A percentile compares a stretch with the other conserved stretches of the same genome.
Conservation (phyloP, 176 grass and related monocot genomes). For the Zea mays region DNA sequence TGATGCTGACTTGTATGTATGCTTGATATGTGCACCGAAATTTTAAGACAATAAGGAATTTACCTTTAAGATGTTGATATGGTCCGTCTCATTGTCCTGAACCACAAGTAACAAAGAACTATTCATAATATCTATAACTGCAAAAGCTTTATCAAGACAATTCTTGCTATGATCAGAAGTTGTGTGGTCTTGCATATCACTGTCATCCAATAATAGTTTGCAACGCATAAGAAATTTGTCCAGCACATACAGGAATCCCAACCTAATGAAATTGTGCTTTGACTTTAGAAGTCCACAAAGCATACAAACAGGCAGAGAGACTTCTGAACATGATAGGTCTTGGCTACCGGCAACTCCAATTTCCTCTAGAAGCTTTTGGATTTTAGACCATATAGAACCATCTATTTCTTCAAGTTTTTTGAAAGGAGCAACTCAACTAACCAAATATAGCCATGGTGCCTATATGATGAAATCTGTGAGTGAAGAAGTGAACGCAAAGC, state of each 20-base stretch:
- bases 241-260: slow-evolving; percentile 87
- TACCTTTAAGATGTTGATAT: slow-evolving; percentile 99
- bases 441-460: slow-evolving; percentile 99
- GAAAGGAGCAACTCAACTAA: slow-evolving; percentile 89
- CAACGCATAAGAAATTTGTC: slow-evolving; percentile 94
- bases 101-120: slow-evolving; percentile 79
- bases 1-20: slow-evolving; percentile 1
- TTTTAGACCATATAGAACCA: slow-evolving; percentile 77
- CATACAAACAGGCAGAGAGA: slow-evolving; percentile 82
- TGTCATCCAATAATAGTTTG: slow-evolving; percentile 97
- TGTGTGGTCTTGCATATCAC: slow-evolving; percentile 57
- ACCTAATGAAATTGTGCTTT: slow-evolving; percentile 94
- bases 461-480: slow-evolving; percentile 75
- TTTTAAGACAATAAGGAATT: slow-evolving; percentile 28
- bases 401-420: slow-evolving; percentile 76
- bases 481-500: slow-evolving; percentile 89
- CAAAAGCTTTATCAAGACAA: slow-evolving; percentile 76
- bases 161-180: slow-evolving; percentile 46
- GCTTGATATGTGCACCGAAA: background rate
- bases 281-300: slow-evolving; percentile 94
- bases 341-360: slow-evolving; percentile 81
- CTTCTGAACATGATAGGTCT: slow-evolving; percentile 64
- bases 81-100: slow-evolving; percentile 91
- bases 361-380: slow-evolving; percentile 77
- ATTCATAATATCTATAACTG: slow-evolving; percentile 91